Evolutionary conservation across 345 rosid species (phyloP).

Genomic region (Eucalyptus virginea): DNA sequence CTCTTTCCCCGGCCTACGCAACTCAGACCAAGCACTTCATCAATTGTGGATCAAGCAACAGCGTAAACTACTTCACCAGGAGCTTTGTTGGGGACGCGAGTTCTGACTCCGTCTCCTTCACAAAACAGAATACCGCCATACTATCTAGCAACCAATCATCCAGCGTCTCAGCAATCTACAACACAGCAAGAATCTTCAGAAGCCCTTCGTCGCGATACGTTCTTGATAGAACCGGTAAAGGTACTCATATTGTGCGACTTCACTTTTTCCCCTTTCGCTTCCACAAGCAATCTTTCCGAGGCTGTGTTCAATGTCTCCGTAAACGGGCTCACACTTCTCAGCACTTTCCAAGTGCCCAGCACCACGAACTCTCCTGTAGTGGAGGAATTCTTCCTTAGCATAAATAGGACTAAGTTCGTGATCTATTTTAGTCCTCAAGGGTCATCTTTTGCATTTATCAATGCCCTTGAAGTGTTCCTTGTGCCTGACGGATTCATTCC

Average conservation of each 20-base stretch:
- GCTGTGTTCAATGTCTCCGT: slow-evolving; percentile 24
- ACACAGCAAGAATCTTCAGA: slow-evolving; percentile 34
- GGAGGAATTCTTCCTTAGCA: slow-evolving; percentile 35
- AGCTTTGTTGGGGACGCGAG: slow-evolving; percentile 3
- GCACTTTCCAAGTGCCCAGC: slow-evolving; percentile 3
- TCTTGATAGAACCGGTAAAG: slow-evolving; percentile 2
- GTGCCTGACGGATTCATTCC: slow-evolving; percentile 13
- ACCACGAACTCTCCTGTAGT: not conserved
- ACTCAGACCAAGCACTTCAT: not conserved
- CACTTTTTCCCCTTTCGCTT: slow-evolving; percentile 18
- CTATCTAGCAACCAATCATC: not conserved
- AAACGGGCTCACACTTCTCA: slow-evolving; percentile 10
- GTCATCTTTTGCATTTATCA: slow-evolving; percentile 41
- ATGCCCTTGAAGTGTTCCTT: slow-evolving; percentile 56
- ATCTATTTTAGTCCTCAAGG: slow-evolving; percentile 23
- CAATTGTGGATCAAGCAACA: slow-evolving; percentile 11
- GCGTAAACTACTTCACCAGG: not conserved
- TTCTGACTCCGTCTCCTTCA: not conserved
- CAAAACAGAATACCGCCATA: not conserved
- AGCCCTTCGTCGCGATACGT: slow-evolving; percentile 7
- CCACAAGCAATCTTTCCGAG: slow-evolving; percentile 2
- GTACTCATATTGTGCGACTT: slow-evolving; percentile 31
- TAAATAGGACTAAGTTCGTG: not conserved
- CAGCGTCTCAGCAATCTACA: slow-evolving; percentile 5
- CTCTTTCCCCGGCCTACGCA: not conserved